These are phyloP conservation scores for Glutinoglossum americanum DNA, from an alignment of 495 filamentous ascomycete genomes.

Conservation along the genomic window DNA sequence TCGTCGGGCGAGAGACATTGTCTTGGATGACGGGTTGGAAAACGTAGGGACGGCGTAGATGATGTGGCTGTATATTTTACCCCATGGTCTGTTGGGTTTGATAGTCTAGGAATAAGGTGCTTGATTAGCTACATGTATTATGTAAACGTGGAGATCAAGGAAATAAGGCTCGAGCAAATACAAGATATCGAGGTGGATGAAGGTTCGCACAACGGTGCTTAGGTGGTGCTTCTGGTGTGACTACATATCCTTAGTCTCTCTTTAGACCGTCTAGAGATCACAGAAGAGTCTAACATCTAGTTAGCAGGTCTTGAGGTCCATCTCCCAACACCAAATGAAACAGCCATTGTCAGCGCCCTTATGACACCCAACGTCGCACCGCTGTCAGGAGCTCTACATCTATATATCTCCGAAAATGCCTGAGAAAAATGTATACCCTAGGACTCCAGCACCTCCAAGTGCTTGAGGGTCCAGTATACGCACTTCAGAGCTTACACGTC, in stretches of 20 bases:
- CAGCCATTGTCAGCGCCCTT: too few species aligned
- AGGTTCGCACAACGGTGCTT: background rate
- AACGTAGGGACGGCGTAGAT: conserved; percentile 73
- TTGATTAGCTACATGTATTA: background rate
- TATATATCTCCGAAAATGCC: too few species aligned
- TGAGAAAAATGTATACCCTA: too few species aligned
- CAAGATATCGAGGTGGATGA: background rate
- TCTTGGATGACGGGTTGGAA: conserved; percentile 58
- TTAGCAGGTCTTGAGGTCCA: too few species aligned
- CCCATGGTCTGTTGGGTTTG: conserved; percentile 18
- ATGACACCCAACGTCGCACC: too few species aligned
- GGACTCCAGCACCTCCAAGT: too few species aligned
- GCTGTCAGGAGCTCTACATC: too few species aligned
- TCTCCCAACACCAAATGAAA: too few species aligned
- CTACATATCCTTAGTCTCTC: background rate
- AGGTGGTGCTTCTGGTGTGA: conserved; percentile 3
- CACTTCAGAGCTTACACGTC: too few species aligned
- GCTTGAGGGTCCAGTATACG: too few species aligned
- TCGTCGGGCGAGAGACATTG: conserved; percentile 41
- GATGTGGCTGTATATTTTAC: conserved; percentile 58
- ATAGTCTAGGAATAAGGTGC: background rate
- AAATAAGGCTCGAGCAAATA: background rate
- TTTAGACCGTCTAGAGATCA: too few species aligned
- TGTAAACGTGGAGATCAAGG: background rate
- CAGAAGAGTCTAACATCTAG: too few species aligned